A percentile compares a stretch with the other conserved stretches of the same genome.
These are phyloP conservation scores for Rhizophagus clarus DNA, from an alignment of 192 early-diverging fungal species.

Conservation along the genomic window DNA sequence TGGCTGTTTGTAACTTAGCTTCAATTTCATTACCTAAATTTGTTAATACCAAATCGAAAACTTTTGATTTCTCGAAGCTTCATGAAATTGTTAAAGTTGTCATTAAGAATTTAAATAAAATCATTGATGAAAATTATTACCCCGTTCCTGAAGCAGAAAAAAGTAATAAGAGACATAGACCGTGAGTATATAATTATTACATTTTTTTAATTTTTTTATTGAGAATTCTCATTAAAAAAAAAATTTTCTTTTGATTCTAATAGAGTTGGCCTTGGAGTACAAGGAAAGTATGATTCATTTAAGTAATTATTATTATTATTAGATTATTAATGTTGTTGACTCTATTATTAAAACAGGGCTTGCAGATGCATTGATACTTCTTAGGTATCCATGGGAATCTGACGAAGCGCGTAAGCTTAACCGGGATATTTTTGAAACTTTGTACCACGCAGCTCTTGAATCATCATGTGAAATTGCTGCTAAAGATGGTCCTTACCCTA, in stretches of 20 bases:
- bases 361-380: constrained; percentile 93
- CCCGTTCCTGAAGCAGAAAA: constrained; percentile 83
- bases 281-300: constrained; percentile 54
- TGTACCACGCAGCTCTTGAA: constrained; percentile 93
- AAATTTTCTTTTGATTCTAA: no score
- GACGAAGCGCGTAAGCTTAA: constrained; percentile 81
- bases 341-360: constrained; percentile 41
- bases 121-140: constrained; percentile 98
- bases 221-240: no score
- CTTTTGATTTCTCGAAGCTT: constrained; percentile 85
- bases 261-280: constrained; percentile 88
- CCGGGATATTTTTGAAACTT: constrained; percentile 90
- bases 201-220: no score
- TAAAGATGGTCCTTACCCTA: constrained; percentile 76
- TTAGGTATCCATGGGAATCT: constrained; percentile 95
- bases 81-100: constrained; percentile 86
- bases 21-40: constrained; percentile 90
- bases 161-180: constrained; percentile 94
- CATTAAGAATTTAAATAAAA: constrained; percentile 91
- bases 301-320: no score
- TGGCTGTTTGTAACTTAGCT: constrained; percentile 97
- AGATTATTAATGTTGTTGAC: no score
- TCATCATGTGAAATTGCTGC: constrained; percentile 90
- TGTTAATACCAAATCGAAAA: constrained; percentile 58
- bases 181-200: constrained; percentile 31